phyloP scores from a whole-genome alignment of 495 filamentous ascomycete genomes.

The Friedmanniomyces simplex region DNA sequence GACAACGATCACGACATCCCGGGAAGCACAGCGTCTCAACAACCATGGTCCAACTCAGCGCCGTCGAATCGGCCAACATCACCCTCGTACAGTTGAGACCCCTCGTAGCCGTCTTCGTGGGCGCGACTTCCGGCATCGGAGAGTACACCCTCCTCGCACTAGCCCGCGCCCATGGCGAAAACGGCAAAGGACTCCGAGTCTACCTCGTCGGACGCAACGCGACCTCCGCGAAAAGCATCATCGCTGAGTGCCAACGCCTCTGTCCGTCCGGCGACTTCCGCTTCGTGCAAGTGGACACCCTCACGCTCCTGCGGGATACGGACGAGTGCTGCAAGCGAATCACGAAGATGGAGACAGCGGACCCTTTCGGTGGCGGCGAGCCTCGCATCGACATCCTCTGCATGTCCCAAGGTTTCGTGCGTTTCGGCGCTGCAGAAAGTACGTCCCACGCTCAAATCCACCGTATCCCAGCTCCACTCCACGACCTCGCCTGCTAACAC shows the following conservation, averaged over 20 bases:
- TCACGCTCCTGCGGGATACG: conserved; percentile 18
- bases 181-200: conserved; percentile 26
- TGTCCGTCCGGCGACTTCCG: conserved; percentile 14
- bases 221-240: conserved; percentile 2
- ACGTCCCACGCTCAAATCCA: not conserved
- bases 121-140: conserved; percentile 36
- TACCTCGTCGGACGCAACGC: conserved; percentile 33
- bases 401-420: conserved; percentile 24
- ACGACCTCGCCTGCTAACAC: not conserved
- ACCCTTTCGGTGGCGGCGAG: not conserved
- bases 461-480: not conserved
- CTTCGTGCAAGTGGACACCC: conserved; percentile 18
- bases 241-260: not conserved
- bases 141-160: conserved; percentile 29
- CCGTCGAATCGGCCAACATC: not conserved
- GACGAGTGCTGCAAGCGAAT: conserved; percentile 11
- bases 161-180: conserved; percentile 9
- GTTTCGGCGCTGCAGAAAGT: conserved; percentile 2
- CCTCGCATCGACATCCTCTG: conserved; percentile 23
- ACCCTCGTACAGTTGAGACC: not conserved
- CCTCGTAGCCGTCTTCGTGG: conserved; percentile 33
- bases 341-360: conserved; percentile 6
- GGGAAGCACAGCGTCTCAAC: not conserved
- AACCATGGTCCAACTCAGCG: not conserved
- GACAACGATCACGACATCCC: too few species aligned